Evolutionary conservation across 1,284 basidiomycete species (phyloP).

Genomic region (Cutaneotrichosporon dermatis): DNA sequence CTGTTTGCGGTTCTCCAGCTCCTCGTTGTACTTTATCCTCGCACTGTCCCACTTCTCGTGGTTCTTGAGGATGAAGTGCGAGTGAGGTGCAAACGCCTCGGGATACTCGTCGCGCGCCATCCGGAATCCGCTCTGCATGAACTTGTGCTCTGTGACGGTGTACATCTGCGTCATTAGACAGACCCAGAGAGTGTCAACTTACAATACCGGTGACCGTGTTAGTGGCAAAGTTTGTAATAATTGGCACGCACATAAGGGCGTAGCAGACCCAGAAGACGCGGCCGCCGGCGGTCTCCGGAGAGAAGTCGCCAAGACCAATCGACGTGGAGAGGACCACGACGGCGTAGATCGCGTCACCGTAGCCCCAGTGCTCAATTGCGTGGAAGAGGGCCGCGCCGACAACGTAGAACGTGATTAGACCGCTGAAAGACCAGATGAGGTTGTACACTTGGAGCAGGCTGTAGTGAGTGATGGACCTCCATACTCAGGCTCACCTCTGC

Average conservation of each 20-base stretch:
- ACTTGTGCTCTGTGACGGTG: constrained; percentile 19
- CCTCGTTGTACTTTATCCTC: not conserved
- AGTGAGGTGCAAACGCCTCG: constrained; percentile 41
- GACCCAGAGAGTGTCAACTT: not conserved
- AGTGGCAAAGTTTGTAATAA: constrained; percentile 52
- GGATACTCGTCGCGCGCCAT: constrained; percentile 23
- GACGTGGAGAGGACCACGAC: constrained; percentile 45
- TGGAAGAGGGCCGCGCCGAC: constrained; percentile 44
- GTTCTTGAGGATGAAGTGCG: constrained; percentile 36
- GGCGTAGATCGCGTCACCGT: constrained; percentile 33
- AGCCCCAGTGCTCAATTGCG: constrained; percentile 45
- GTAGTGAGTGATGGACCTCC: constrained; percentile 5
- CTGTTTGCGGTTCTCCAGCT: not conserved
- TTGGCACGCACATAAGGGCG: constrained; percentile 49
- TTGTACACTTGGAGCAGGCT: constrained; percentile 45
- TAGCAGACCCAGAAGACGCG: constrained; percentile 49
- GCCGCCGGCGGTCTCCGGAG: constrained; percentile 36
- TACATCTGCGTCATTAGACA: constrained; percentile 17
- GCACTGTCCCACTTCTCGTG: constrained; percentile 29
- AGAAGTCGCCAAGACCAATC: constrained; percentile 47
- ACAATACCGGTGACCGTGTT: constrained; percentile 47
- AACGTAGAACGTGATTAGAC: constrained; percentile 46
- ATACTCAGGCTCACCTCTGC: constrained; percentile 34
- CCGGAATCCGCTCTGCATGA: constrained; percentile 8
- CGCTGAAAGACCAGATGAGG: constrained; percentile 39